These are phyloP conservation scores for Lenzites betulinus DNA, from an alignment of 768 basidiomycete genomes.

Conservation along the genomic window DNA sequence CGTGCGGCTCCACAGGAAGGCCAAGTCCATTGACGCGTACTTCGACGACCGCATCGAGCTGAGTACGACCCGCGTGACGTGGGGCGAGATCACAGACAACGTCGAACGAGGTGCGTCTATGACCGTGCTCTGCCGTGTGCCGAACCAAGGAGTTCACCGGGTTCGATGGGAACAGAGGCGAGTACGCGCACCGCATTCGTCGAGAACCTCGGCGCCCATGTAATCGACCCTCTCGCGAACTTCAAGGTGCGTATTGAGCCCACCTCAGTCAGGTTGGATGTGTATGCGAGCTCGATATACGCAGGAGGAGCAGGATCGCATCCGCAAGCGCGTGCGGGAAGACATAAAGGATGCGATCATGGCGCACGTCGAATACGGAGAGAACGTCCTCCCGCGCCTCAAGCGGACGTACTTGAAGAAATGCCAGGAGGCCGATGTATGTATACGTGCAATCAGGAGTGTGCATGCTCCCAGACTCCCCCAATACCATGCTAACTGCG, in stretches of 20 bases:
- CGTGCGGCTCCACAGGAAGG: constrained; percentile 68
- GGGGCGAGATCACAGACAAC: constrained; percentile 85
- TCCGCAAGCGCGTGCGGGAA: constrained; percentile 89
- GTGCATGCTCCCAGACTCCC: background rate
- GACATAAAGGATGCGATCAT: constrained; percentile 79
- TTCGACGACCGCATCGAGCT: constrained; percentile 72
- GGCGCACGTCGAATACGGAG: constrained; percentile 81
- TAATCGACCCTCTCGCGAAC: constrained; percentile 65
- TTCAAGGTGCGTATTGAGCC: constrained; percentile 54
- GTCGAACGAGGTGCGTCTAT: constrained; percentile 67
- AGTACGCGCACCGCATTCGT: constrained; percentile 82
- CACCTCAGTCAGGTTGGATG: background rate
- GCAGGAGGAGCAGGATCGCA: constrained; percentile 89
- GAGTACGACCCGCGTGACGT: constrained; percentile 68
- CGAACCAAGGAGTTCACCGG: background rate
- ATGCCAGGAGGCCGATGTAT: constrained; percentile 85
- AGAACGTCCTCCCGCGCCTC: constrained; percentile 75
- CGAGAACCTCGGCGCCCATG: constrained; percentile 65
- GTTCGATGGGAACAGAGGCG: constrained; percentile 54
- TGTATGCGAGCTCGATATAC: background rate
- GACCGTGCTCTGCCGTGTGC: background rate
- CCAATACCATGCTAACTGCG: background rate
- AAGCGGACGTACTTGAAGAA: constrained; percentile 82
- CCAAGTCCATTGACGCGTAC: constrained; percentile 65
- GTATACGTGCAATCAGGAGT: constrained; percentile 13